phyloP scores from a whole-genome alignment of 805 yeast species.

The Candida pseudoglaebosa region DNA sequence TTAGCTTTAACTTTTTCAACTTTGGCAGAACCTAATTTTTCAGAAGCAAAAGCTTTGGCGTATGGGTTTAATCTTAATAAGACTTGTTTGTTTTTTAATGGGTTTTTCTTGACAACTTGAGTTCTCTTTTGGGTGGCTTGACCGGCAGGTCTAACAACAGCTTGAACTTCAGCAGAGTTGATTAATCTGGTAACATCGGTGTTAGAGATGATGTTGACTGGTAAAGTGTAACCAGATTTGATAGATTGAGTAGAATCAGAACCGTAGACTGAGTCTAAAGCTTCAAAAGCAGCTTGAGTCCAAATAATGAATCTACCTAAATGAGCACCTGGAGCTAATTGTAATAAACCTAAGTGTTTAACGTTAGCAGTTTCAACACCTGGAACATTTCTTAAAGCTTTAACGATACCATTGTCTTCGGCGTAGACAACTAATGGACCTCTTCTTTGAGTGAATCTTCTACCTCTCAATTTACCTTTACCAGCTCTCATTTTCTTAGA shows the following conservation, averaged over 20 bases:
- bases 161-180: constrained; percentile 98
- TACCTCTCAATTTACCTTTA: constrained; percentile 99
- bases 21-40: constrained; percentile 85
- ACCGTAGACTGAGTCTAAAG: constrained; percentile 96
- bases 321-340: constrained; percentile 99
- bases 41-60: constrained; percentile 94
- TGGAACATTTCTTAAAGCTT: constrained; percentile 99
- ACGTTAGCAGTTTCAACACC: constrained; percentile 98
- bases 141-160: constrained; percentile 95
- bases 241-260: constrained; percentile 78
- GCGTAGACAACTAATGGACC: constrained; percentile 99
- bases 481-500: constrained; percentile 99
- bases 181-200: constrained; percentile 95
- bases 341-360: constrained; percentile 88
- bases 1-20: constrained; percentile 57
- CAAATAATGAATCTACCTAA: constrained; percentile 99
- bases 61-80: constrained; percentile 98
- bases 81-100: constrained; percentile 94
- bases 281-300: constrained; percentile 98
- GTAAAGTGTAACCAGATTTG: constrained; percentile 88
- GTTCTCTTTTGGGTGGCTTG: constrained; percentile 90
- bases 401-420: constrained; percentile 94
- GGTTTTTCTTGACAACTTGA: constrained; percentile 97
- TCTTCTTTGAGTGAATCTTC: constrained; percentile 99
- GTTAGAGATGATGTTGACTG: constrained; percentile 91